Evolutionary conservation across 1,284 basidiomycete species (phyloP).

Genomic region (Hemileia vastatrix): DNA sequence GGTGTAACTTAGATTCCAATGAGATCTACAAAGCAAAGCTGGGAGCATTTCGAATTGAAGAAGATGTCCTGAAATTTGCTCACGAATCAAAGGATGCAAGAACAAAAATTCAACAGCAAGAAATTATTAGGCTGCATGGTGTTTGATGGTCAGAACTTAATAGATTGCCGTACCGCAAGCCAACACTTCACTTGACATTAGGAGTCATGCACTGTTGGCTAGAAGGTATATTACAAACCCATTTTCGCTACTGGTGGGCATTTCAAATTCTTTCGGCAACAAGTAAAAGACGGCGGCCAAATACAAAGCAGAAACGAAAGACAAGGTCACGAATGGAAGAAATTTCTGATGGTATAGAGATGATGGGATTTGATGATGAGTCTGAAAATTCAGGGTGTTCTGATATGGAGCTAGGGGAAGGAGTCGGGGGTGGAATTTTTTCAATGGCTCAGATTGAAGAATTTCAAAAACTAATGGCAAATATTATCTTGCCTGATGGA

Average conservation of each 20-base stretch:
- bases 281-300: too few species aligned
- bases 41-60: neutral
- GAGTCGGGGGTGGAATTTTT: conserved; percentile 3
- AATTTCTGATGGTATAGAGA: too few species aligned
- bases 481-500: conserved; percentile 4
- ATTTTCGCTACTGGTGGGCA: conserved; percentile 6
- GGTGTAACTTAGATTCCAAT: neutral
- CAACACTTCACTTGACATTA: neutral
- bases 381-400: too few species aligned
- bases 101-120: neutral
- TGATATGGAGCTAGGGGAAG: too few species aligned
- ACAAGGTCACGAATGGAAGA: too few species aligned
- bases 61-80: neutral
- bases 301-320: too few species aligned
- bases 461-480: neutral
- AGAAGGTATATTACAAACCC: conserved; percentile 2
- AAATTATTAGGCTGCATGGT: neutral
- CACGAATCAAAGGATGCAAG: neutral
- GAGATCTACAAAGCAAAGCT: neutral
- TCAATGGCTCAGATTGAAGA: neutral
- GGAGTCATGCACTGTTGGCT: conserved; percentile 9
- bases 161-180: neutral
- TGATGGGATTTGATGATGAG: too few species aligned
- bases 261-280: too few species aligned
- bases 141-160: conserved; percentile 6